phyloP scores from a whole-genome alignment of 2,329 filamentous ascomycete genomes.

The Ceratocystis huliohia region DNA sequence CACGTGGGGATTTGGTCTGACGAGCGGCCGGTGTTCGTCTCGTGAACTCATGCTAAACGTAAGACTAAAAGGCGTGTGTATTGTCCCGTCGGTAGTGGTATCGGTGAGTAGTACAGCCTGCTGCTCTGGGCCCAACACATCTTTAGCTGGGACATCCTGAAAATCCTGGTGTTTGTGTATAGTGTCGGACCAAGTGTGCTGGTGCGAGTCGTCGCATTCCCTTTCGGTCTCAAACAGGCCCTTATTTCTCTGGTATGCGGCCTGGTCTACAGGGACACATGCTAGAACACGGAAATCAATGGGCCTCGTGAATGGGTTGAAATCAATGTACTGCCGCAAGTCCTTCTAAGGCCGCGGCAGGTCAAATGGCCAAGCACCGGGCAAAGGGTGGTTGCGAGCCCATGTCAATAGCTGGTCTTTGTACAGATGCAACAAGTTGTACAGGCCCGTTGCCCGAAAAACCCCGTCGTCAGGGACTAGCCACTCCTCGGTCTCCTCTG shows the following conservation, averaged over 20 bases:
- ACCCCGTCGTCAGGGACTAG: background rate
- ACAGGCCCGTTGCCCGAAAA: background rate
- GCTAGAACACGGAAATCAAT: background rate
- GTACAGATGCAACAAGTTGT: constrained; percentile 7
- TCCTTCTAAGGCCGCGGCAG: constrained; percentile 7
- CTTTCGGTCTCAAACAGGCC: background rate
- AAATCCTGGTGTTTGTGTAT: background rate
- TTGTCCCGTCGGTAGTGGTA: background rate
- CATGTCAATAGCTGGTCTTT: constrained; percentile 12
- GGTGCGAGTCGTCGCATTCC: background rate
- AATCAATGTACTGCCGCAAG: constrained; percentile 7
- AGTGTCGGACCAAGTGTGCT: background rate
- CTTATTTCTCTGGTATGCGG: background rate
- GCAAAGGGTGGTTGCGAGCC: background rate
- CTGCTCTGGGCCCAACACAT: background rate
- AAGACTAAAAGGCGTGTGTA: background rate
- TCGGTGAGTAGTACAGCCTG: background rate
- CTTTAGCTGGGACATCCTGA: background rate
- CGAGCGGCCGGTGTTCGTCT: background rate
- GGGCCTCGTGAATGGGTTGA: background rate
- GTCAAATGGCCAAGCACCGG: background rate
- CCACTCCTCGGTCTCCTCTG: constrained; percentile 1
- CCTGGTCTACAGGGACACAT: constrained; percentile 7
- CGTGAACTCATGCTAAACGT: background rate
- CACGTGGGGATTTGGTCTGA: background rate